Base-by-base conservation (phyloP, 371 early-diverging fungal species). In the Mortierella polycephala region DNA sequence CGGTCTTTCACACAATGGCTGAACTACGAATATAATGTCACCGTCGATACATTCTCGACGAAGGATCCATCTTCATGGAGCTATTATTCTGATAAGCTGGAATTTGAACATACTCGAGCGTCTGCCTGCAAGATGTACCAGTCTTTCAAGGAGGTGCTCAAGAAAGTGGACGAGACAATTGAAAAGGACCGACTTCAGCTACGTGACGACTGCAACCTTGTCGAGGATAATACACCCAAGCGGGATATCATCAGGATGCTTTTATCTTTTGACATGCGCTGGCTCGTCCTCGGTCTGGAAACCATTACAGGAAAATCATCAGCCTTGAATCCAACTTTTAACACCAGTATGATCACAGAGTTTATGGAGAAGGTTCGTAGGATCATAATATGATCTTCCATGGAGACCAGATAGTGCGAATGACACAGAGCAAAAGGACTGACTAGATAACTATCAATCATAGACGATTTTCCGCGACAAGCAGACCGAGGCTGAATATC, bases 1-100 rank as follows among this genome's bases (percentile, higher is more conserved):
- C 75, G 69, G 11, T 67, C 83, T 5, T 82, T 82, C 11, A 60
- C 72, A 16, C 69, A 75, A 21, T 82, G 83, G 83, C 55, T 82
- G 20, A 81, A 82, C 37, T 56, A 82, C 47, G 83, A 82, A 51
- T 81, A 75, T 39, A 67, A 77, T 52, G 73, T 69, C n/a, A 65
- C 75, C 11, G 71, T 82, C 9, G 74, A 73, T 57, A 47, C 62
- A 5, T 74, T 74, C 60, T 74, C 70, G 16, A 23, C 71, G 30
- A 63, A 67, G 50, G 77, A 82, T n/a, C 74, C 77, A 13, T 69
- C 77, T 20, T 76, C 77, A 20, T 71, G 74, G 69, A 77, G 77
- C 50, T 79, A 73, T 18, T 79, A 79, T 42, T 67, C 79, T 2
- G 74, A 77, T 49, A 71, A 70, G 46, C 71, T 82, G 9, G 77